Base-by-base conservation (phyloP, 2,329 filamentous ascomycete genomes). In the Colletotrichum theobromicola region DNA sequence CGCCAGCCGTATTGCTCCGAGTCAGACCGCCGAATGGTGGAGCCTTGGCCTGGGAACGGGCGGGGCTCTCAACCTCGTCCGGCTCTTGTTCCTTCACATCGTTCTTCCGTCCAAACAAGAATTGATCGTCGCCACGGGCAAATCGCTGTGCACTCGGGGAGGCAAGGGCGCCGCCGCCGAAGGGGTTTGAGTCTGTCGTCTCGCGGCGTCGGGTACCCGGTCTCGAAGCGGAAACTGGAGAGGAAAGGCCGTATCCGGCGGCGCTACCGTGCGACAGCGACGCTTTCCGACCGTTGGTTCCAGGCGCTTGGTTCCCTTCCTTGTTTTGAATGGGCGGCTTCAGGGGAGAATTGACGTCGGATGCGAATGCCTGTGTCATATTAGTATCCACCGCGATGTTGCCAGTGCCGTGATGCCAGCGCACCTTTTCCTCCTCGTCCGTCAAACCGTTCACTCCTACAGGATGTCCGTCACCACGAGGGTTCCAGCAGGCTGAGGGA, bases 401-500 rank as follows among this genome's bases (percentile, higher is more conserved):
- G 10, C 30, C 28, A 32, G 35, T 30, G 66, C 61, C 42, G 8
- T 37, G 21, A 67, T 72, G 74, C 53, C 70, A 71, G 83, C 87
- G 80, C 80, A 92, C 90, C 83, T 90, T 89, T 80, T 88, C 91
- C 84, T 93, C 92, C 75, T 91, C 89, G 7, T 84, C 76, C 2
- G 89, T 87, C 91, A 98, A 92, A 57, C 94, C 92, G 76, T 91
- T 88, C 77, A 98, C 83, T 34, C 92, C 92, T 77, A 98, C 87
- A 8, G 96, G 95, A 77, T 91, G 89, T 58, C 92, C 88, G 67
- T 90, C 89, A 28, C 94, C 95, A 74, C 90, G 89, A 73, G 90
- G 85, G 81, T 98, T 94, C 97, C 96, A 99, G 83, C 96, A 98
- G 55, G 96, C 91, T 76, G 97, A 95, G n/a, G 96, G 94, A 58